Evolutionary conservation across 1,284 basidiomycete species (phyloP), one percentile per base, ranked within the genome.

Genomic region (Athelia psychrophila): DNA sequence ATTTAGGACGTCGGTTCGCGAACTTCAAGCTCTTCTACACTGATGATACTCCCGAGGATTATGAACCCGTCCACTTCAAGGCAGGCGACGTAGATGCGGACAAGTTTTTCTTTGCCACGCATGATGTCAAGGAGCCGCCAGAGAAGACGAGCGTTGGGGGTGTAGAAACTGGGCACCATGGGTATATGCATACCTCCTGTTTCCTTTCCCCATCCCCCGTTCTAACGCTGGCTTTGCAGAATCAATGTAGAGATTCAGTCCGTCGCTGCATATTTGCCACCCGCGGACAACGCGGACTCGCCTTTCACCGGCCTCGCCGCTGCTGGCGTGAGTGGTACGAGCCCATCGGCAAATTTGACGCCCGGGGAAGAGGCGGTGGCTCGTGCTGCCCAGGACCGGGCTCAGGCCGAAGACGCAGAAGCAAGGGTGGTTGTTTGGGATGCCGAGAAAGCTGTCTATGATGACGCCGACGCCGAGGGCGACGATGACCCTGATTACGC

Each of bases 21-120:
- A 88, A 85, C n/a, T 88, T 93, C 71, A 93, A 93, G 62, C 69
- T 90, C 15, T 88, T 87, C 60, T 93, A 91, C 63, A 84, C 82
- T 19, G 82, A 88, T 38, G 74, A 82, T 19, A 85, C 89, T 4
- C 91, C 91, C 0, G 70, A 76, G 4, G 82, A 88, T 49, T 91
- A 91, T 56, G 88, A 91, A 63, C 89, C 89, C 3, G 85, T 84
- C 0, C 74, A 86, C 64, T 91, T 91, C 61, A 77, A 78, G 50
- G 68, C 85, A 6, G 88, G 83, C 0, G 86, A 91, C 61, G 68
- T 69, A 10, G 74, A 83, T 15, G 81, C 78, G 54, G 84, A 91
- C 60, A 85, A 75, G 54, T 91, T 86, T 82, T 86, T 80, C 60
- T 88, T 91, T 60, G 81, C 84, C 61, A 91, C 89, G 0, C 88